phyloP scores from a whole-genome alignment of 345 rosid genomes.

The Rhizophora mangle region DNA sequence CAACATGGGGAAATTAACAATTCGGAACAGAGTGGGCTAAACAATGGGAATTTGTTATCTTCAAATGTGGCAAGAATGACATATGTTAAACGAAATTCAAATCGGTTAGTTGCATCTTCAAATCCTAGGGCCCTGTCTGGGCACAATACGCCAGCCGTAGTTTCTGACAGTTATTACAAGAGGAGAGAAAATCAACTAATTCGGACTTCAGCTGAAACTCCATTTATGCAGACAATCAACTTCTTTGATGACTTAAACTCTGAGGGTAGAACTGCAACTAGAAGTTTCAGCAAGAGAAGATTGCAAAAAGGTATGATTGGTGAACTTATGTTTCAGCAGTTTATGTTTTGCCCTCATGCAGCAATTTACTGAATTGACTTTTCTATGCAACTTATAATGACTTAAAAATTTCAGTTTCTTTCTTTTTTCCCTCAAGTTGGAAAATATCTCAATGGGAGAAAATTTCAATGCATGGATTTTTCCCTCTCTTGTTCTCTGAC shows the following conservation, averaged over 20 bases:
- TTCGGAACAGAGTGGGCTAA: conserved; percentile 40
- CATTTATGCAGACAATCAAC: conserved; percentile 26
- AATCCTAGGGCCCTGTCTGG: conserved; percentile 28
- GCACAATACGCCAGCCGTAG: conserved; percentile 30
- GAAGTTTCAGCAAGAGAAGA: conserved; percentile 40
- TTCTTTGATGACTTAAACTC: conserved; percentile 35
- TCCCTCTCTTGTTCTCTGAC: too few relatives aligned
- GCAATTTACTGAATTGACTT: too few relatives aligned
- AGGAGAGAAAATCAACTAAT: conserved; percentile 79
- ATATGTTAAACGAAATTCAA: conserved; percentile 72
- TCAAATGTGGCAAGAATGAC: conserved; percentile 44
- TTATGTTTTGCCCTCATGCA: too few relatives aligned
- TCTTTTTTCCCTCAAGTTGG: too few relatives aligned
- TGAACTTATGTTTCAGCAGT: neutral
- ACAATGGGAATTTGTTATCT: conserved; percentile 34
- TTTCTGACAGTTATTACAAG: conserved; percentile 73
- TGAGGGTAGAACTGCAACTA: conserved; percentile 37
- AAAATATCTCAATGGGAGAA: too few relatives aligned
- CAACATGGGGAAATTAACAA: conserved; percentile 38
- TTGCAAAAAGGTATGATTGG: conserved; percentile 44
- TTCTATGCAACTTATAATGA: too few relatives aligned
- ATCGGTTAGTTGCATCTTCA: conserved; percentile 81
- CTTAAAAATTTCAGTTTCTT: too few relatives aligned
- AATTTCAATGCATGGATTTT: too few relatives aligned
- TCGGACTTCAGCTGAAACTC: conserved; percentile 53